Percentiles rank a stretch among this genome's conserved stretches.
phyloP scores from a whole-genome alignment of 1,284 basidiomycete species.

The Testicularia cyperi region DNA sequence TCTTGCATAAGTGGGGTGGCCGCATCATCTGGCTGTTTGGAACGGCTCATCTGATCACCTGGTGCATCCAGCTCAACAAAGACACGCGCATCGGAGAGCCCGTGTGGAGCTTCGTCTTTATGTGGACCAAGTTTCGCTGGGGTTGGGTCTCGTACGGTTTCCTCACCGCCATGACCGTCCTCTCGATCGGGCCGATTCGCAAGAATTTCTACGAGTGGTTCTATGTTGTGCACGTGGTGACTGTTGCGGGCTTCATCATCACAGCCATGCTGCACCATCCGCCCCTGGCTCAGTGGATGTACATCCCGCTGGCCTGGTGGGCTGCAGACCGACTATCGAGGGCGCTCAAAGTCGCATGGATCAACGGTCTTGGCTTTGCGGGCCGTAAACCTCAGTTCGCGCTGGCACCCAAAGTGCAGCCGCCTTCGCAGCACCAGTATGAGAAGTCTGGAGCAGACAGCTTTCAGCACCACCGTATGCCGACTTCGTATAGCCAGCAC shows the following conservation, averaged over 20 bases:
- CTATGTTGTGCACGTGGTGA: constrained; percentile 71
- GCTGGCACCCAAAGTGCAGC: constrained; percentile 9
- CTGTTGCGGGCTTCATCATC: constrained; percentile 55
- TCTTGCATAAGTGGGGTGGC: constrained; percentile 73
- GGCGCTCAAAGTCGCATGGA: constrained; percentile 67
- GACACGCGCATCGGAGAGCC: constrained; percentile 64
- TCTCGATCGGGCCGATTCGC: constrained; percentile 70
- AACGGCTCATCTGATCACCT: constrained; percentile 71
- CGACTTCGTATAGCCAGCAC: background rate
- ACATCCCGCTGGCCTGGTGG: constrained; percentile 65
- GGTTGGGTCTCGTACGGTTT: constrained; percentile 73
- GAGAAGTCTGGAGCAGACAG: too few species aligned
- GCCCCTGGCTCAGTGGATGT: constrained; percentile 65
- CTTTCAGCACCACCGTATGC: too few species aligned
- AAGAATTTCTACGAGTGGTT: constrained; percentile 74
- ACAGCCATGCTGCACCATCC: constrained; percentile 61
- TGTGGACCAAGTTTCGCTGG: constrained; percentile 72
- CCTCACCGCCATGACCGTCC: constrained; percentile 70
- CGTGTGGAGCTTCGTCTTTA: constrained; percentile 70
- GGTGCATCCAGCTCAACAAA: constrained; percentile 71
- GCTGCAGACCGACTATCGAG: constrained; percentile 65
- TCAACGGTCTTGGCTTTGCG: constrained; percentile 66
- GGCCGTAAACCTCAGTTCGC: constrained; percentile 47
- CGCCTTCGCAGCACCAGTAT: background rate
- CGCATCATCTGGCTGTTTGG: constrained; percentile 74